Evolutionary conservation across 257 asterid genomes (phyloP).

Genomic region (Solanum sparsipilum): DNA sequence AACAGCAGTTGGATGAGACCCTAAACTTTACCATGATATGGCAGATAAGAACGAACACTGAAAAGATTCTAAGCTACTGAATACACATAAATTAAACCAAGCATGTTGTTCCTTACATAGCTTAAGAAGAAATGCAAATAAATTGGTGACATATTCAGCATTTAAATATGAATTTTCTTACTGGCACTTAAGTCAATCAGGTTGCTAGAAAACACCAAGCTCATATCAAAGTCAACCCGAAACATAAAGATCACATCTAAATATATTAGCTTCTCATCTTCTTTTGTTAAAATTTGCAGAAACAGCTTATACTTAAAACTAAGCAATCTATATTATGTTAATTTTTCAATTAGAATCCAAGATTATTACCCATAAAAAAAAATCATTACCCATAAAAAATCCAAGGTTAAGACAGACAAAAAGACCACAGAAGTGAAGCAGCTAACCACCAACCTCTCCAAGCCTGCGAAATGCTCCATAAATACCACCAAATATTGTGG

Average conservation of each 20-base stretch:
- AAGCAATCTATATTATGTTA: neutral
- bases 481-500: constrained; percentile 91
- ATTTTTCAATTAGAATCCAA: neutral
- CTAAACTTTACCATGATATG: neutral
- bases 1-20: neutral
- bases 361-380: neutral
- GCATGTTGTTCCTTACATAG: neutral
- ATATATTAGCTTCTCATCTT: neutral
- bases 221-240: neutral
- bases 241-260: neutral
- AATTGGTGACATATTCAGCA: neutral
- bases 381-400: neutral
- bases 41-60: neutral
- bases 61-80: neutral
- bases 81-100: neutral
- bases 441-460: constrained; percentile 64
- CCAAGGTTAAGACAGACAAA: neutral
- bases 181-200: neutral
- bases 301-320: neutral
- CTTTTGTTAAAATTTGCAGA: neutral
- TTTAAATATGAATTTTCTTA: neutral
- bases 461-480: constrained; percentile 99
- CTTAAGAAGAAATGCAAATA: neutral
- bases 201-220: neutral
- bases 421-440: neutral